Percentiles rank a stretch among this genome's conserved stretches.
These are phyloP conservation scores for Fusarium udum DNA, from an alignment of 2,329 filamentous ascomycete species.

Conservation along the genomic window DNA sequence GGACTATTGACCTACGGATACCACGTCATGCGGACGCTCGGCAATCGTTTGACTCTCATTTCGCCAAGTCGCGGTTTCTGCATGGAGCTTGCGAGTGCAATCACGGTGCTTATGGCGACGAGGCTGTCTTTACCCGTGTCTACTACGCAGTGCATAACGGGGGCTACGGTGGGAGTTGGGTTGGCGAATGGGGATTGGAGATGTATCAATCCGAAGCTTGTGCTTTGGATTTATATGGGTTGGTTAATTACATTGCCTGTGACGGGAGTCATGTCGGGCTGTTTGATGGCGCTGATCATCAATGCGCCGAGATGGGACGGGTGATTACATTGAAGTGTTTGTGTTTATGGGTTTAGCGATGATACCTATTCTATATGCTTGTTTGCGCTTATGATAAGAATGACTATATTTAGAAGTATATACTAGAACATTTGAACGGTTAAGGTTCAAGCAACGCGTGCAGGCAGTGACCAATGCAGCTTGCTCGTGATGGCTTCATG, in stretches of 20 bases:
- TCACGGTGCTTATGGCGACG: constrained; percentile 69
- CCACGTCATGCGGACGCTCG: constrained; percentile 71
- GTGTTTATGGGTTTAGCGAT: background rate
- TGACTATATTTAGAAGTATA: background rate
- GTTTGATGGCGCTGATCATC: constrained; percentile 63
- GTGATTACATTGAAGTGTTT: background rate
- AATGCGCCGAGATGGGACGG: constrained; percentile 57
- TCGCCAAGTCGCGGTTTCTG: constrained; percentile 67
- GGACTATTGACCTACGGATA: constrained; percentile 70
- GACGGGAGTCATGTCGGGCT: constrained; percentile 60
- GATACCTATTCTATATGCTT: constrained; percentile 5
- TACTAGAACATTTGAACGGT: background rate
- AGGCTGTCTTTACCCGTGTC: constrained; percentile 66
- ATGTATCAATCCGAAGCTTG: constrained; percentile 69
- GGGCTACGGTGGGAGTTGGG: constrained; percentile 70
- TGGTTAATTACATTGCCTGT: constrained; percentile 63
- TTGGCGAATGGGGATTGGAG: constrained; percentile 67
- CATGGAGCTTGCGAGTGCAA: constrained; percentile 68
- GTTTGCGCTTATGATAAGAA: background rate
- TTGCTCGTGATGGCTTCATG: background rate
- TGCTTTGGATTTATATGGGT: constrained; percentile 65
- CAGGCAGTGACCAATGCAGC: background rate
- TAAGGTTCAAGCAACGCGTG: no score
- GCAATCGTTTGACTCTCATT: constrained; percentile 69
- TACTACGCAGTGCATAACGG: constrained; percentile 72